A percentile compares a stretch with the other conserved stretches of the same genome.
Evolutionary conservation across 768 basidiomycete genomes (phyloP).

Genomic region (Austroboletus eburneus): DNA sequence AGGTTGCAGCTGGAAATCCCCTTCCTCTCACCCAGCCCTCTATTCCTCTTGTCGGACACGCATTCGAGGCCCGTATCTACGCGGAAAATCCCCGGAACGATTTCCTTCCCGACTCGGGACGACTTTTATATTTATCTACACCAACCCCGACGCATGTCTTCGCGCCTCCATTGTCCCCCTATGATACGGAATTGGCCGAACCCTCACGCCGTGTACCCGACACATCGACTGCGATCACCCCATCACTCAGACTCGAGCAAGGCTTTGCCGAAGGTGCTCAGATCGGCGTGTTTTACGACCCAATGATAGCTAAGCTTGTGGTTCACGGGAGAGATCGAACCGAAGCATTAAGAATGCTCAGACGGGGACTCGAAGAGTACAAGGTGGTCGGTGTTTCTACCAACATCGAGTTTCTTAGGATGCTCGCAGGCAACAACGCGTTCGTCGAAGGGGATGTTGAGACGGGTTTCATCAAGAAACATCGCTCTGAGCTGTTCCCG

Average conservation of each 20-base stretch:
- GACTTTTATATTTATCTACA: conserved; percentile 74
- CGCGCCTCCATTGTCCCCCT: conserved; percentile 42
- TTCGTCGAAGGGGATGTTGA: conserved; percentile 82
- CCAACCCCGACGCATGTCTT: conserved; percentile 70
- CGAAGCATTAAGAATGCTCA: conserved; percentile 76
- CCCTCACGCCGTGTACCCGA: conserved; percentile 22
- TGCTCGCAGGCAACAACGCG: conserved; percentile 68
- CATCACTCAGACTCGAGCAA: conserved; percentile 81
- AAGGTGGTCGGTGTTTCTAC: conserved; percentile 89
- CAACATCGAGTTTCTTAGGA: conserved; percentile 84
- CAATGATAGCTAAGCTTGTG: conserved; percentile 90
- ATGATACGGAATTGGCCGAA: conserved; percentile 21
- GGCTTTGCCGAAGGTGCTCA: conserved; percentile 78
- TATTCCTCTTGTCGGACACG: conserved; percentile 87
- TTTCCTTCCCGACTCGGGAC: conserved; percentile 89
- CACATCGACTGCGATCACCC: conserved; percentile 33
- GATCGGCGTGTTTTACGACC: conserved; percentile 88
- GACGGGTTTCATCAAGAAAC: conserved; percentile 93
- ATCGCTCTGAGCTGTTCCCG: conserved; percentile 79
- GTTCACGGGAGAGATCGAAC: conserved; percentile 81
- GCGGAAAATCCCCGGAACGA: conserved; percentile 92
- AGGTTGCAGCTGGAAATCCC: conserved; percentile 87
- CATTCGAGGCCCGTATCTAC: conserved; percentile 94
- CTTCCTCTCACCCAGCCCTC: conserved; percentile 72
- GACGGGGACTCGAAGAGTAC: conserved; percentile 82